Percentiles rank a stretch among this genome's conserved stretches.
phyloP scores from a whole-genome alignment of 345 rosid species.

The Eutrema yunnanense region DNA sequence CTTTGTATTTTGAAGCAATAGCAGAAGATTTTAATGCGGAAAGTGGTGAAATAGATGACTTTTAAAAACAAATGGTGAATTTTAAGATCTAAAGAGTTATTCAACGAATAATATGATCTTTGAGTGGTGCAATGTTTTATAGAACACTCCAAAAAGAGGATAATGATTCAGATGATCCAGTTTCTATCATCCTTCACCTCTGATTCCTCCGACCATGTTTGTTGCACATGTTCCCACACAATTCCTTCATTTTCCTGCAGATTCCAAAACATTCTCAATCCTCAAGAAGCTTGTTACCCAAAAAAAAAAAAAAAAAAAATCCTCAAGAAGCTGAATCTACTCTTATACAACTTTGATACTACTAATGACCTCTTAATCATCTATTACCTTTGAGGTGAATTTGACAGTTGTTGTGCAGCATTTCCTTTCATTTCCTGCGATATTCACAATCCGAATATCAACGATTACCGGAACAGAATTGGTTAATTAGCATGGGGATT shows the following conservation, averaged over 20 bases:
- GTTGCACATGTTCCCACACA: slow-evolving; percentile 51
- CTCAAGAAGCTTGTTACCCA: background rate
- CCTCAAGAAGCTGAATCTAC: background rate
- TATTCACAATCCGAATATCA: background rate
- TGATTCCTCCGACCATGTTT: slow-evolving; percentile 61
- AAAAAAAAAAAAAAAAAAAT: background rate
- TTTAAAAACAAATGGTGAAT: background rate
- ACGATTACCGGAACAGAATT: background rate
- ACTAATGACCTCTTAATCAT: background rate
- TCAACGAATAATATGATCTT: background rate
- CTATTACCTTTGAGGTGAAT: slow-evolving; percentile 44
- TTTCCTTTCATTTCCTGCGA: slow-evolving; percentile 50
- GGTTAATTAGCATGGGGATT: background rate
- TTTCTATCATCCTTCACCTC: slow-evolving; percentile 38
- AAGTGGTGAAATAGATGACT: background rate
- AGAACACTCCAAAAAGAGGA: background rate
- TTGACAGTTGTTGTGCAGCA: slow-evolving; percentile 55
- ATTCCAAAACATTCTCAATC: background rate
- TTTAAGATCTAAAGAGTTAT: slow-evolving; percentile 1
- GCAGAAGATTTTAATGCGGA: too few relatives aligned
- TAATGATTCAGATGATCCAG: slow-evolving; percentile 32
- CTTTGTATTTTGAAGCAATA: too few relatives aligned
- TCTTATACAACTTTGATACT: background rate
- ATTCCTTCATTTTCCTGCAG: slow-evolving; percentile 39
- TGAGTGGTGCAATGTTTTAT: background rate